Conservation (phyloP, 1,139 yeast species). For the Williopsis jadinii region DNA sequence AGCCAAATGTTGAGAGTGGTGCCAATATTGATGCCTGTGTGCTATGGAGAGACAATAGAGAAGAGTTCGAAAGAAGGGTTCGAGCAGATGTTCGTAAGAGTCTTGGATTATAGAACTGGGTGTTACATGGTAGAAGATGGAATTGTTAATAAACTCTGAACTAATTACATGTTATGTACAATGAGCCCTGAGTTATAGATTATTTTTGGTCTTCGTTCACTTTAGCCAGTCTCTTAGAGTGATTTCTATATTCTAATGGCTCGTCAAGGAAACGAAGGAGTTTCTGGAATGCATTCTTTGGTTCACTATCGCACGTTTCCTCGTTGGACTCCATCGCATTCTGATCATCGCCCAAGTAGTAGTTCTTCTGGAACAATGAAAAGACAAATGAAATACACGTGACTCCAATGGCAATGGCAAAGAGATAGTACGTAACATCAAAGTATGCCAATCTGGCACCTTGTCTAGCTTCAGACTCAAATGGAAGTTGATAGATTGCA, state of each 20-base stretch:
- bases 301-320: conserved; percentile 5
- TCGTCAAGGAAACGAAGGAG: conserved; percentile 9
- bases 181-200: not conserved
- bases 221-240: conserved; percentile 6
- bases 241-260: conserved; percentile 7
- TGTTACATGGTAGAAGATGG: not conserved
- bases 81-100: conserved; percentile 56
- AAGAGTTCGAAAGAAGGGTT: conserved; percentile 59
- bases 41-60: conserved; percentile 82
- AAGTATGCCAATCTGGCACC: conserved; percentile 28
- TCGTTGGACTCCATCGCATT: conserved; percentile 25
- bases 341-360: conserved; percentile 28
- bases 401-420: conserved; percentile 24
- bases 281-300: conserved; percentile 6
- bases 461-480: conserved; percentile 24
- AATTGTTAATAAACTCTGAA: not conserved
- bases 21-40: conserved; percentile 97
- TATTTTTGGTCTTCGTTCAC: not conserved
- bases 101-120: conserved; percentile 43
- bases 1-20: conserved; percentile 94
- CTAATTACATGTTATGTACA: too few species aligned
- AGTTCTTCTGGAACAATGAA: conserved; percentile 29
- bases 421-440: conserved; percentile 22
- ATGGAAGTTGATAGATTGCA: conserved; percentile 18
- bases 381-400: conserved; percentile 24